phyloP scores from a whole-genome alignment of 1,284 basidiomycete genomes.

The Singerocomus rubriflavus region DNA sequence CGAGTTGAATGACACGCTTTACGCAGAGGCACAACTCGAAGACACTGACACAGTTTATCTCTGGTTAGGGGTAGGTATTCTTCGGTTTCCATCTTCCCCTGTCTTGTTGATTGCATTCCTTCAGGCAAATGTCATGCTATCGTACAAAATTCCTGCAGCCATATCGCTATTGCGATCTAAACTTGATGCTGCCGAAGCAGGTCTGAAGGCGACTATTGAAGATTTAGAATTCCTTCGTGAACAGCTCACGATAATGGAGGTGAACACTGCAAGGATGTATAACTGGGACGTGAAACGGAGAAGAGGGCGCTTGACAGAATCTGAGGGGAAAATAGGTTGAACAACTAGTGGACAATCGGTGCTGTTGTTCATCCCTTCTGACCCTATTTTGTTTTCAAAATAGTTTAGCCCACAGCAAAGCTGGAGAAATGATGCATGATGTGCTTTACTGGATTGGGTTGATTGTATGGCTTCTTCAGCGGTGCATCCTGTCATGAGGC shows the following conservation, averaged over 20 bases:
- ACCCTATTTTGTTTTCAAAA: constrained; percentile 1
- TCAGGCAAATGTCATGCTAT: constrained; percentile 97
- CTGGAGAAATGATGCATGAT: too few species aligned
- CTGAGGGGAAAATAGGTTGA: constrained; percentile 13
- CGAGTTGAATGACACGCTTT: constrained; percentile 95
- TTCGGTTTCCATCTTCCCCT: not conserved
- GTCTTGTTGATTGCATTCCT: not conserved
- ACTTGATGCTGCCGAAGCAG: constrained; percentile 71
- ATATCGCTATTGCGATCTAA: constrained; percentile 76
- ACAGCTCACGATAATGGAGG: constrained; percentile 97
- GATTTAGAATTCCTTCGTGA: constrained; percentile 94
- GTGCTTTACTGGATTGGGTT: too few species aligned
- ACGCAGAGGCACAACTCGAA: constrained; percentile 85
- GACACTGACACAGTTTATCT: constrained; percentile 89
- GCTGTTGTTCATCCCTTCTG: not conserved
- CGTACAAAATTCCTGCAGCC: constrained; percentile 86
- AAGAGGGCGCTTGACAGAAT: constrained; percentile 55
- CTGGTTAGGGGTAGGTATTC: constrained; percentile 87
- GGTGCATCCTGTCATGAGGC: not conserved
- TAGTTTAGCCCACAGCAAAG: too few species aligned
- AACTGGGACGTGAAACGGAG: constrained; percentile 93
- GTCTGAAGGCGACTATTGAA: constrained; percentile 70
- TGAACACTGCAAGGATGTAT: constrained; percentile 95
- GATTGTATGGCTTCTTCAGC: not conserved
- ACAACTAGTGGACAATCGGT: not conserved